Evolutionary conservation across 257 asterid species (phyloP), one percentile per base, ranked within the genome.

Genomic region (Ophiorrhiza pumila): DNA sequence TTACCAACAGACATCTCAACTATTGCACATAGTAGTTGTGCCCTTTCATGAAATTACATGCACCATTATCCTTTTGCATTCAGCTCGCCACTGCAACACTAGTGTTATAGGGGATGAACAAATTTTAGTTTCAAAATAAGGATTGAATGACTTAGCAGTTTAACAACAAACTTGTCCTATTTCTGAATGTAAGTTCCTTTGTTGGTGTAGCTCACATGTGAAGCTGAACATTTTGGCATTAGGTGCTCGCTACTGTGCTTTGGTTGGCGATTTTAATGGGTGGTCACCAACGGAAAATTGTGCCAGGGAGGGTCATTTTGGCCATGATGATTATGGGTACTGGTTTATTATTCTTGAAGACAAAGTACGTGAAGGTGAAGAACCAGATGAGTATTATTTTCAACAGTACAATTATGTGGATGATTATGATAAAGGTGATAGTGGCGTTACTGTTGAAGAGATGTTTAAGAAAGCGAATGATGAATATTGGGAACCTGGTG

Each of bases 401-500:
- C 98, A 91, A 74, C 98, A 90, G 77, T 94, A 94, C 77, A 94
- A 91, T 82, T 91, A 90, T 23, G 80, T 81, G 62, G 96, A 91
- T 74, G 97, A 90, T 32, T 86, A 85, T 81, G 99, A 94, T 76
- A 90, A 87, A 91, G 99, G 99, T 29, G 98, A 94, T 78, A 86
- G 84, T 72, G 96, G 97, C 74, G 78, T 86, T 68, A 87, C 95
- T 20, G 74, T 80, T 4, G 96, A 91, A 74, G 98, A 94, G 80
- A 71, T 87, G 49, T 88, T 94, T 74, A 65, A 90, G 80, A 90
- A 83, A 82, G 87, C 96, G 2, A 87, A 86, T 81, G 97, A 94
- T 50, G 96, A 91, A 82, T 94, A 94, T 72, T 94, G 97, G 97
- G 97, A 94, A 82, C 97, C 98, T 49, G 99, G 99, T 71, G 98